Conservation (phyloP, 306 rosid genomes). For the Malus orientalis region DNA sequence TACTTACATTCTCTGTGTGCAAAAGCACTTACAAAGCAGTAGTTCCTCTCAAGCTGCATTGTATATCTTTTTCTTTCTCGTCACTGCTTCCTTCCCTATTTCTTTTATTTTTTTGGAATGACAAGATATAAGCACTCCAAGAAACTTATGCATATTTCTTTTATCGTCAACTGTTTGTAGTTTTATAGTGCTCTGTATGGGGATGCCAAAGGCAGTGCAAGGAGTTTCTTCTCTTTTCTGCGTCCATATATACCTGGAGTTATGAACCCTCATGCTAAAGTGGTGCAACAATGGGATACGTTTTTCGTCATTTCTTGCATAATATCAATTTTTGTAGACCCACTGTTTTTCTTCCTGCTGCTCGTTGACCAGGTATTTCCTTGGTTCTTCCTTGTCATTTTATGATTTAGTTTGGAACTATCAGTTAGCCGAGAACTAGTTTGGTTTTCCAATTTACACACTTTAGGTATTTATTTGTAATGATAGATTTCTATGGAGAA, state of each 20-base stretch:
- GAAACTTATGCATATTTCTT: conserved; percentile 7
- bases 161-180: conserved; percentile 29
- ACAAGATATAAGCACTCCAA: conserved; percentile 4
- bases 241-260: conserved; percentile 55
- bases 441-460: neutral
- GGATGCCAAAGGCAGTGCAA: conserved; percentile 69
- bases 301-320: conserved; percentile 63
- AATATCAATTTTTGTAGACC: conserved; percentile 66
- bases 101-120: neutral
- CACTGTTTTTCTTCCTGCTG: conserved; percentile 66
- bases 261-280: conserved; percentile 72
- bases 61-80: neutral
- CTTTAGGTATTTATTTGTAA: neutral
- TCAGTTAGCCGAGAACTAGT: neutral
- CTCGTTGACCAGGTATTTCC: conserved; percentile 36
- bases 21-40: neutral
- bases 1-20: neutral
- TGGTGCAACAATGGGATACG: conserved; percentile 66
- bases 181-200: conserved; percentile 62
- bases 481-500: neutral
- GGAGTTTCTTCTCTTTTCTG: conserved; percentile 42
- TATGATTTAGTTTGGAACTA: neutral
- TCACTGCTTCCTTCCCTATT: neutral
- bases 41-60: neutral
- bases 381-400: conserved; percentile 9